phyloP scores from a whole-genome alignment of 78 protist genomes.

The Dictyostelium firmibasis region DNA sequence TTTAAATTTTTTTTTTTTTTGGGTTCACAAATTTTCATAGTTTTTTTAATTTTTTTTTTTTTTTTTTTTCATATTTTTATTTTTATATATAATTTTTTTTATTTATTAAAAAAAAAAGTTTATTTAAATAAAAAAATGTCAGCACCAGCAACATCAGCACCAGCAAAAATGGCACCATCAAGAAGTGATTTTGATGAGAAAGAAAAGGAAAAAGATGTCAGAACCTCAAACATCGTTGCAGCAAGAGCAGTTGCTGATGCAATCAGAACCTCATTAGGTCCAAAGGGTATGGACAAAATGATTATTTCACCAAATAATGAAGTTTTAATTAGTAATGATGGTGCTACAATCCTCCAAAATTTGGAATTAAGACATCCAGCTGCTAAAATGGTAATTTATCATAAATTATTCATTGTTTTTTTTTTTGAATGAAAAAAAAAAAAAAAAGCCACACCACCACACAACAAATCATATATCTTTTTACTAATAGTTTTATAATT shows the following conservation, averaged over 20 bases:
- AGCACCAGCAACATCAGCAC: not conserved
- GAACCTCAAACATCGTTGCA: constrained; percentile 84
- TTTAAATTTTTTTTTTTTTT: not conserved
- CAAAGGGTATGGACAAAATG: constrained; percentile 99
- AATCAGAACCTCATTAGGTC: constrained; percentile 98
- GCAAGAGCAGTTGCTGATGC: constrained; percentile 97
- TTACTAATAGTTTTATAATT: too few relatives aligned
- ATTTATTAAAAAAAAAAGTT: not conserved
- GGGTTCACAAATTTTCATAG: not conserved
- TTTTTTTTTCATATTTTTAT: not conserved
- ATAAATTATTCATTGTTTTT: not conserved
- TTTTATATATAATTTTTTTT: not conserved
- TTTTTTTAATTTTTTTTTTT: not conserved
- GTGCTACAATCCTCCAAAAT: constrained; percentile 97
- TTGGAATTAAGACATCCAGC: constrained; percentile 97
- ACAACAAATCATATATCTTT: not conserved
- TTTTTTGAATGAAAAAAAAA: not conserved
- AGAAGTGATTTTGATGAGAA: constrained; percentile 73
- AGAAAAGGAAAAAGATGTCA: constrained; percentile 81
- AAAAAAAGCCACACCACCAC: not conserved
- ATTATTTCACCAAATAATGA: constrained; percentile 91
- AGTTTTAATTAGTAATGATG: constrained; percentile 99
- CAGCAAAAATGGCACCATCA: not conserved
- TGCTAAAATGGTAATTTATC: constrained; percentile 94
- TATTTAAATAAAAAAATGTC: not conserved